Evolutionary conservation across 1,284 basidiomycete species (phyloP).

Genomic region (Rhodotorula sp.): DNA sequence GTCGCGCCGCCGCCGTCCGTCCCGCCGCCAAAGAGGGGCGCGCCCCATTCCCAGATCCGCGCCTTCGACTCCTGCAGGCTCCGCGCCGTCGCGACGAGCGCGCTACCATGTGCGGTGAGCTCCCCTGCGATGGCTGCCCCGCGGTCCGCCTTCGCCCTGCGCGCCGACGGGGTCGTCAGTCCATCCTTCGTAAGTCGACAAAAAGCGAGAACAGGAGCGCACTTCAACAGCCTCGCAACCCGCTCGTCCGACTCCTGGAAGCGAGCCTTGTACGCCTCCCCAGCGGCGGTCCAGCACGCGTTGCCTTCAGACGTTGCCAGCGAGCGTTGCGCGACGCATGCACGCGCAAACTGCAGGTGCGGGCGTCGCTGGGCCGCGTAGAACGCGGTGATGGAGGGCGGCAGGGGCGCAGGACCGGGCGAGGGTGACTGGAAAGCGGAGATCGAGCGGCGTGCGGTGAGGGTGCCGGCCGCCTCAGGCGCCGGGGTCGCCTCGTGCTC

Average conservation of each 20-base stretch:
- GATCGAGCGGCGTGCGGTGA: too few relatives aligned
- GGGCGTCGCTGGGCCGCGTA: background rate
- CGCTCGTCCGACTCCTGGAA: background rate
- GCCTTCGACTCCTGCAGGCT: constrained; percentile 3
- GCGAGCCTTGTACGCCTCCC: background rate
- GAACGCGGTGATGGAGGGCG: background rate
- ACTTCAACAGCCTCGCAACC: background rate
- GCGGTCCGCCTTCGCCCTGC: background rate
- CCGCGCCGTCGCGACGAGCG: background rate
- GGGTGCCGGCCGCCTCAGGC: too few relatives aligned
- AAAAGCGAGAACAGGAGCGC: background rate
- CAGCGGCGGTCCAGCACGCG: background rate
- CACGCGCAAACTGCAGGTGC: background rate
- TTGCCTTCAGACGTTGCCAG: background rate
- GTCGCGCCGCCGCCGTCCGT: background rate
- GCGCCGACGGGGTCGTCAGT: background rate
- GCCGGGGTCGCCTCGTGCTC: too few relatives aligned
- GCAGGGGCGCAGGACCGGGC: background rate
- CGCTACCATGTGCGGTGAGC: background rate
- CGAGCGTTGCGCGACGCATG: background rate
- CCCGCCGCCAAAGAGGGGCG: background rate
- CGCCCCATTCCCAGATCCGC: background rate
- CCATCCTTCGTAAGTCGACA: background rate
- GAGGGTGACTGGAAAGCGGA: too few relatives aligned
- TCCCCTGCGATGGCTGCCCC: background rate